Base-by-base conservation (phyloP, 2,329 filamentous ascomycete species). In the Diaporthe citri region DNA sequence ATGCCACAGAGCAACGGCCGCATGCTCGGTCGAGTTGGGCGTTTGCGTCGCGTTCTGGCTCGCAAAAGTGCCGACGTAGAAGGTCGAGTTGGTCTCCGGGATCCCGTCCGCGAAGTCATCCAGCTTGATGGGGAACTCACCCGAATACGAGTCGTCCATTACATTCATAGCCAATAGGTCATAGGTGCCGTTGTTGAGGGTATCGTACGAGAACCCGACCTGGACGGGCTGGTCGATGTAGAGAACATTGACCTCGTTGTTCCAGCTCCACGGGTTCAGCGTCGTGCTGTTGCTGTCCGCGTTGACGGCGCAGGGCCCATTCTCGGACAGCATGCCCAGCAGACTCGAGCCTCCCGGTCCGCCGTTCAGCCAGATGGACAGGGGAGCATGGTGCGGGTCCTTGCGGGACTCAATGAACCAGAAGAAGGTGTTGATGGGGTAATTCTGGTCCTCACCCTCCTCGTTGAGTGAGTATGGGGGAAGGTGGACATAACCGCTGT, bases 401-500 rank as follows among this genome's bases (percentile, higher is more conserved):
- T 72, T 71, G 57, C 89, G 85, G 20, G 90, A 85, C 78, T 92
- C 90, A 76, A 92, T 89, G 79, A 91, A 92, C 89, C 90, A 91
- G 82, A 92, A 93, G 82, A 92, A 92, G n/a, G 89, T 90, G 79
- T 91, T 91, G 79, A 91, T 90, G 76, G 89, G 81, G 77, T 90
- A 89, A 48, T 82, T 78, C 36, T 84, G 76, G 17, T 55, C 51
- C 66, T 74, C 71, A n/a, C 74, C 77, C 36, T 59, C 56, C 66
- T 76, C 76, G 41, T 80, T 77, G 59, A 85, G 77, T 2, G 85
- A 82, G 39, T 84, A 84, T 3, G 86, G 85, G 3, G 89, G 88
- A 5, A 92, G 84, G 80, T 89, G 87, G 20, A 92, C 87, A 77
- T 91, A 92, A 46, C 90, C 90, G 0, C 88, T 85, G 80, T 89